A percentile compares a stretch with the other conserved stretches of the same genome.
Conservation (phyloP, 495 filamentous ascomycete genomes). For the Aspergillus diversus region DNA sequence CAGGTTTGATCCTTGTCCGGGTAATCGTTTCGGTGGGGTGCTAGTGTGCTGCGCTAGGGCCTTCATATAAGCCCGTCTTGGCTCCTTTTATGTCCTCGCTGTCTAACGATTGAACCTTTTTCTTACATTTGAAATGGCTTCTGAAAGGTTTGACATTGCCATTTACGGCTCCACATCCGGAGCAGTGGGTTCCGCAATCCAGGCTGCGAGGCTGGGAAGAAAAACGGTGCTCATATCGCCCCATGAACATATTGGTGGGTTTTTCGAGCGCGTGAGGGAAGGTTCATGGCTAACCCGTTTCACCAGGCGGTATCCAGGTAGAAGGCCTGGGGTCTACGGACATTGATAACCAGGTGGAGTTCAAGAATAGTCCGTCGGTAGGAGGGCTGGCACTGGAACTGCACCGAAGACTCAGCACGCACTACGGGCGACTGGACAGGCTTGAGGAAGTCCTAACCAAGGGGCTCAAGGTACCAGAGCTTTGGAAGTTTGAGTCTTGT, state of each 20-base stretch:
- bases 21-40: background rate
- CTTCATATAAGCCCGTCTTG: background rate
- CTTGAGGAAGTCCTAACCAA: background rate
- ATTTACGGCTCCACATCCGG: slow-evolving; percentile 6
- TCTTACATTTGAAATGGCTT: background rate
- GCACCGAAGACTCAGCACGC: slow-evolving; percentile 6
- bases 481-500: slow-evolving; percentile 7
- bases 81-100: background rate
- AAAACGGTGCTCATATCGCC: slow-evolving; percentile 1
- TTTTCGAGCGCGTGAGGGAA: background rate
- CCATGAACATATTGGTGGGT: slow-evolving; percentile 4
- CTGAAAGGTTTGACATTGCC: slow-evolving; percentile 1
- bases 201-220: background rate
- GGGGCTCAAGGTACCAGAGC: slow-evolving; percentile 2
- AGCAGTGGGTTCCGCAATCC: slow-evolving; percentile 3
- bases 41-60: background rate
- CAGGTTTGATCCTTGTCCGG: background rate
- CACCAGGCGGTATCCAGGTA: slow-evolving; percentile 1
- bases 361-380: slow-evolving; percentile 2
- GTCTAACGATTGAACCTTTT: background rate
- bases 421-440: slow-evolving; percentile 3
- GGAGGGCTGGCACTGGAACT: slow-evolving; percentile 4
- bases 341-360: slow-evolving; percentile 1
- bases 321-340: slow-evolving; percentile 1
- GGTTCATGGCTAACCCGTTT: background rate